Conservation (phyloP, 2,329 filamentous ascomycete species). For the Cercospora sojina region DNA sequence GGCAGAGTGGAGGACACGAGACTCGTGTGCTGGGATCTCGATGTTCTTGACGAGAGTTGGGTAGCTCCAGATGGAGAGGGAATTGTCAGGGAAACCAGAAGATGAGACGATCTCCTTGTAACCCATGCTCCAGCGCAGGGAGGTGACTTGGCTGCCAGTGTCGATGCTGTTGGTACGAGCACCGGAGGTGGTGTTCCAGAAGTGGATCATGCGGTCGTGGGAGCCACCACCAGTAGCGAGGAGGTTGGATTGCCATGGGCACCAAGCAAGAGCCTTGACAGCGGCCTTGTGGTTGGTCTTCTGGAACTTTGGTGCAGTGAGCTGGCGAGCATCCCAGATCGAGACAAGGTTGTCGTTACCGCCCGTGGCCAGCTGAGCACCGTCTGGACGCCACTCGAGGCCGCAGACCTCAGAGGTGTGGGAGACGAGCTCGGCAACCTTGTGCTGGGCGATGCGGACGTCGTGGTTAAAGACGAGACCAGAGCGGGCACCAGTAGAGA, state of each 20-base stretch:
- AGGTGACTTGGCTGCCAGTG: slow-evolving; percentile 95
- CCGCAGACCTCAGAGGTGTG: slow-evolving; percentile 98
- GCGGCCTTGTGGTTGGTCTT: slow-evolving; percentile 99
- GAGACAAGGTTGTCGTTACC: slow-evolving; percentile 98
- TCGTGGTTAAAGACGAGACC: slow-evolving; percentile 98
- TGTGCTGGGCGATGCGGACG: slow-evolving; percentile 95
- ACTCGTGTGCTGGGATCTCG: slow-evolving; percentile 97
- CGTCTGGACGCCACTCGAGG: slow-evolving; percentile 95
- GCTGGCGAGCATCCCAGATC: slow-evolving; percentile 96
- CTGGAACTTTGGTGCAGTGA: slow-evolving; percentile 94
- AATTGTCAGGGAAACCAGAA: slow-evolving; percentile 98
- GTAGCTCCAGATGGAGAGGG: slow-evolving; percentile 98
- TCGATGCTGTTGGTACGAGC: slow-evolving; percentile 99
- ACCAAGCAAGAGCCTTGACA: slow-evolving; percentile 97
- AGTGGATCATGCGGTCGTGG: slow-evolving; percentile 97
- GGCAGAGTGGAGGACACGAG: slow-evolving; percentile 91
- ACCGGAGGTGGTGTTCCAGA: slow-evolving; percentile 99
- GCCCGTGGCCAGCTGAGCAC: slow-evolving; percentile 92
- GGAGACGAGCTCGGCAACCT: slow-evolving; percentile 92
- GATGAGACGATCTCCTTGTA: slow-evolving; percentile 98
- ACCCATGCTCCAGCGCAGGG: slow-evolving; percentile 90
- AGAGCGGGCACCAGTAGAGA: slow-evolving; percentile 91
- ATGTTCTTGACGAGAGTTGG: slow-evolving; percentile 95
- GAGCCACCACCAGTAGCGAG: slow-evolving; percentile 94
- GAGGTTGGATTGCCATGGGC: slow-evolving; percentile 97